Evolutionary conservation across 768 basidiomycete species (phyloP).

Genomic region (Suillus americanus): DNA sequence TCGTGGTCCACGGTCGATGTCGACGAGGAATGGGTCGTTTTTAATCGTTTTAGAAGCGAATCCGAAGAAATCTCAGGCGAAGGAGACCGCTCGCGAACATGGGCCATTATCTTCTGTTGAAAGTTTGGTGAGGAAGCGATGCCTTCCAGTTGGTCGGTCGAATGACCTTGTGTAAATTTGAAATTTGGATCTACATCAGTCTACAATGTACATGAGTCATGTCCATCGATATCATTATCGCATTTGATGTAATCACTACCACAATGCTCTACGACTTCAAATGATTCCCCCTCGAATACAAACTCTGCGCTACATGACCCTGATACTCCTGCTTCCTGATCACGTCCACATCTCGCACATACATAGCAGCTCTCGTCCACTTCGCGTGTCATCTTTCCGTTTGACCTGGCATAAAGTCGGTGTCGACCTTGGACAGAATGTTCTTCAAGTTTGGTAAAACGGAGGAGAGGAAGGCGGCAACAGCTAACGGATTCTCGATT

Average conservation of each 20-base stretch:
- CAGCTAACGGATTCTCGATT: neutral
- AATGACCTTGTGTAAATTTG: neutral
- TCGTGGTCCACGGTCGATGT: slow-evolving; percentile 14
- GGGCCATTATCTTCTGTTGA: slow-evolving; percentile 36
- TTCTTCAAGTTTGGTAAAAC: neutral
- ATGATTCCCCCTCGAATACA: neutral
- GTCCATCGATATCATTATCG: neutral
- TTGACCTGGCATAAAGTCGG: neutral
- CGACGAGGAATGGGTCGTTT: slow-evolving; percentile 35
- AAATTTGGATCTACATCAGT: neutral
- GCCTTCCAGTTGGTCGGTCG: neutral
- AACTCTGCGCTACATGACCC: neutral
- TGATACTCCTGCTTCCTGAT: neutral
- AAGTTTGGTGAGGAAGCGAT: neutral
- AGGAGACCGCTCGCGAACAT: slow-evolving; percentile 46
- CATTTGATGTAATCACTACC: neutral
- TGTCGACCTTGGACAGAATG: neutral
- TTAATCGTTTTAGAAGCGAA: slow-evolving; percentile 34
- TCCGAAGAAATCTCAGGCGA: slow-evolving; percentile 35
- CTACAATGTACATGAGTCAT: no score
- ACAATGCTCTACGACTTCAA: neutral
- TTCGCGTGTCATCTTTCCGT: neutral
- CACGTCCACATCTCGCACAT: neutral
- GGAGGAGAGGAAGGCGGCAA: neutral
- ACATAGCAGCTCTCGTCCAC: neutral